A percentile compares a stretch with the other conserved stretches of the same genome.
These are phyloP conservation scores for Cymbopogon citratus DNA, from an alignment of 176 grass and related monocot species.

Conservation along the genomic window DNA sequence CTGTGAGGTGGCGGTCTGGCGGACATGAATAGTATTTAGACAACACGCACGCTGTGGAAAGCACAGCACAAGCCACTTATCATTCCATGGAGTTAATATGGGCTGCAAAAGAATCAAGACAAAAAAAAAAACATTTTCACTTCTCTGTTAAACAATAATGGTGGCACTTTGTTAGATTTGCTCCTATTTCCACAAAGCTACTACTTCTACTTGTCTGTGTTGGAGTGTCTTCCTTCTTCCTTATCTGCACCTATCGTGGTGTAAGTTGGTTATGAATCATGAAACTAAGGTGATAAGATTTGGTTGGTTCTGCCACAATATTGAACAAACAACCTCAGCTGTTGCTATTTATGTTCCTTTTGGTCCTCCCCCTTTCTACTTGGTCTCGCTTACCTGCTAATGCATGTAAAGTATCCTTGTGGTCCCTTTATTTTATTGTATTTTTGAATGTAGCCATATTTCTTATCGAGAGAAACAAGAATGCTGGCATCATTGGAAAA, in stretches of 20 bases:
- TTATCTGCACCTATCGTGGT: not conserved
- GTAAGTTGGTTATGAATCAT: not conserved
- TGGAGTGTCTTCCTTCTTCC: not conserved
- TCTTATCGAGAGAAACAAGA: not conserved
- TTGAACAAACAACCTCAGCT: not conserved
- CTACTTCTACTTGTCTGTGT: not conserved
- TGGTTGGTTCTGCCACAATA: not conserved
- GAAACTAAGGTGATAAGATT: not conserved
- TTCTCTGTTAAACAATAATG: not conserved
- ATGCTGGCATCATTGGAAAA: not conserved
- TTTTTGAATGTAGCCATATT: not conserved
- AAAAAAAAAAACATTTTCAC: not conserved
- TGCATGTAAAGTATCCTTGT: not conserved
- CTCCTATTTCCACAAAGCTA: not conserved
- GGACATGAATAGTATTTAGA: not conserved
- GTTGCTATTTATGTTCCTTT: not conserved
- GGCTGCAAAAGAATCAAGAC: not conserved
- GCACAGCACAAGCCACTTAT: not conserved
- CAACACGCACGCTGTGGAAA: not conserved
- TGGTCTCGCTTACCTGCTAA: not conserved
- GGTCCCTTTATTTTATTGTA: not conserved
- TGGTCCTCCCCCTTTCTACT: not conserved
- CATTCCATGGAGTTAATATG: not conserved
- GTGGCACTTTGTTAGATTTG: not conserved
- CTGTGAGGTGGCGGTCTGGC: not conserved